Conservation (phyloP, 331 rosid genomes). For the Malus hybrid region DNA sequence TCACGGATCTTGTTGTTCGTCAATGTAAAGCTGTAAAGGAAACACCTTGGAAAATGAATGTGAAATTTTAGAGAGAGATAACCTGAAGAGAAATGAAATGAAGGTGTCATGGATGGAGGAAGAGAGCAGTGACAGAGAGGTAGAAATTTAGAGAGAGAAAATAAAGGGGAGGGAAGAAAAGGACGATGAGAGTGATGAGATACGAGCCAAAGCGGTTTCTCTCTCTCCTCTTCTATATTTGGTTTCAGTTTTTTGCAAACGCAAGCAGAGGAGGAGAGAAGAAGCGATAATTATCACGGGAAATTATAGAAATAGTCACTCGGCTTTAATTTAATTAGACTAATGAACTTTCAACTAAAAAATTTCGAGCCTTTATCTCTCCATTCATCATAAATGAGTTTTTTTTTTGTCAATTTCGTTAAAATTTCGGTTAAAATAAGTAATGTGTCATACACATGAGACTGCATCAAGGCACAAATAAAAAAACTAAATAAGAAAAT, state of each 20-base stretch:
- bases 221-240: constrained; percentile 9
- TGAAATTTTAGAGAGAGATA: neutral
- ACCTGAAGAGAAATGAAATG: constrained; percentile 24
- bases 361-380: no score
- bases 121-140: neutral
- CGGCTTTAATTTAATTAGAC: no score
- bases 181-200: constrained; percentile 18
- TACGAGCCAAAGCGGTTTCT: constrained; percentile 16
- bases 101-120: constrained; percentile 21
- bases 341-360: no score
- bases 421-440: no score
- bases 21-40: neutral
- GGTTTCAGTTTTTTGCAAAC: constrained; percentile 18
- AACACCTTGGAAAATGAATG: neutral
- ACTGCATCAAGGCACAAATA: no score
- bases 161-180: constrained; percentile 6
- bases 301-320: no score
- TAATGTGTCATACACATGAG: no score
- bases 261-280: neutral
- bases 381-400: no score
- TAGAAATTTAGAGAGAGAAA: constrained; percentile 12
- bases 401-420: no score
- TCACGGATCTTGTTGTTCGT: constrained; percentile 18
- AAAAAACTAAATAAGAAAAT: no score
- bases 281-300: no score